These are phyloP conservation scores for Starmerella bombi DNA, from an alignment of 805 yeast genomes.

Conservation along the genomic window DNA sequence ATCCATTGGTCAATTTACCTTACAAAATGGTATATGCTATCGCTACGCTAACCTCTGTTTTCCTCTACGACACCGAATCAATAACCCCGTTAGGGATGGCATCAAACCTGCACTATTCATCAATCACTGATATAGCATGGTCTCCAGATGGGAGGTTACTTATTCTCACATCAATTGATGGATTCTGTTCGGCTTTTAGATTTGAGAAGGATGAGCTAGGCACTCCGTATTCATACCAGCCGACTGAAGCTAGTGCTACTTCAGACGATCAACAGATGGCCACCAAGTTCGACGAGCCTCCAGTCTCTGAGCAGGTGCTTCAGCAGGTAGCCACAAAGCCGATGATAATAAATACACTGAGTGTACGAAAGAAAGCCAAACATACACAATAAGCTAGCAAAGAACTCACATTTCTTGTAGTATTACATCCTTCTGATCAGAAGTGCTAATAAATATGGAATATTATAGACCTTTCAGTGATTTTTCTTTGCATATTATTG, in stretches of 20 bases:
- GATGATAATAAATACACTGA: constrained; percentile 11
- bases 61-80: constrained; percentile 68
- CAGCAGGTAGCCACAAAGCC: constrained; percentile 3
- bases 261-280: too few species aligned
- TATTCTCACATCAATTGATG: constrained; percentile 77
- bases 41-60: constrained; percentile 77
- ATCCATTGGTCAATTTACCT: constrained; percentile 39
- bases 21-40: constrained; percentile 82
- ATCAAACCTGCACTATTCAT: constrained; percentile 72
- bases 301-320: not conserved
- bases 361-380: constrained; percentile 15
- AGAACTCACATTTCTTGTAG: too few species aligned
- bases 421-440: too few species aligned
- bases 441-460: too few species aligned
- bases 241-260: too few species aligned
- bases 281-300: too few species aligned
- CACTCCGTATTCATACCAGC: constrained; percentile 17
- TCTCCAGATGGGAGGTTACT: constrained; percentile 56
- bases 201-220: constrained; percentile 50
- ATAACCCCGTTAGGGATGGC: constrained; percentile 57
- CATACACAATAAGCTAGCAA: not conserved
- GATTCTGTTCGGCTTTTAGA: constrained; percentile 63
- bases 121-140: constrained; percentile 84
- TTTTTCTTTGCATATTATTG: too few species aligned
- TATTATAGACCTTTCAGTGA: too few species aligned